These are phyloP conservation scores for Chenopodium quinoa DNA, from an alignment of 148 eudicot species.

Conservation along the genomic window DNA sequence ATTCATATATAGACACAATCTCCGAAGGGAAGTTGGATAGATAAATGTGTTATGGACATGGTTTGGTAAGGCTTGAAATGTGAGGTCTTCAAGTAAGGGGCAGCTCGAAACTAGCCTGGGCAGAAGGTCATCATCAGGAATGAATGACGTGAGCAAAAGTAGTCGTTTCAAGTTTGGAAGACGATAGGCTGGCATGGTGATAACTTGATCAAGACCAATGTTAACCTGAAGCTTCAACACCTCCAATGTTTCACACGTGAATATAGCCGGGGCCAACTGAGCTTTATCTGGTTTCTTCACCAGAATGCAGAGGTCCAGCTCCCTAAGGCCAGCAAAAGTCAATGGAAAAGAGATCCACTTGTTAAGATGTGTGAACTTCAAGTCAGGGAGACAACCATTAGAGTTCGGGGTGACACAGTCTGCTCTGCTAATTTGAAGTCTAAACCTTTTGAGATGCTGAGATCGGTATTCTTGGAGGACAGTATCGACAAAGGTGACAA, in stretches of 20 bases:
- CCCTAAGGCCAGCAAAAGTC: background rate
- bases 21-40: constrained; percentile 9
- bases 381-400: background rate
- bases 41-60: constrained; percentile 1
- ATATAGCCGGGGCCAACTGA: background rate
- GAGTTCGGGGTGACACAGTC: too few species aligned
- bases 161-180: constrained; percentile 21
- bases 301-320: background rate
- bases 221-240: constrained; percentile 10
- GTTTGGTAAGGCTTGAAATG: background rate
- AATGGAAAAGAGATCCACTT: background rate
- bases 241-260: background rate
- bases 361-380: background rate
- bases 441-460: too few species aligned
- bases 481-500: too few species aligned
- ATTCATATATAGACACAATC: background rate
- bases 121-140: constrained; percentile 11
- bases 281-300: background rate
- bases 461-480: too few species aligned
- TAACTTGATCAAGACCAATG: constrained; percentile 11
- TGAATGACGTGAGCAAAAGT: background rate
- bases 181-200: constrained; percentile 2
- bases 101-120: constrained; percentile 17
- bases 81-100: constrained; percentile 26
- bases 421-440: too few species aligned